Evolutionary conservation across 2,329 filamentous ascomycete species (phyloP), one percentile per base, ranked within the genome.

Genomic region (Talaromyces islandicus): DNA sequence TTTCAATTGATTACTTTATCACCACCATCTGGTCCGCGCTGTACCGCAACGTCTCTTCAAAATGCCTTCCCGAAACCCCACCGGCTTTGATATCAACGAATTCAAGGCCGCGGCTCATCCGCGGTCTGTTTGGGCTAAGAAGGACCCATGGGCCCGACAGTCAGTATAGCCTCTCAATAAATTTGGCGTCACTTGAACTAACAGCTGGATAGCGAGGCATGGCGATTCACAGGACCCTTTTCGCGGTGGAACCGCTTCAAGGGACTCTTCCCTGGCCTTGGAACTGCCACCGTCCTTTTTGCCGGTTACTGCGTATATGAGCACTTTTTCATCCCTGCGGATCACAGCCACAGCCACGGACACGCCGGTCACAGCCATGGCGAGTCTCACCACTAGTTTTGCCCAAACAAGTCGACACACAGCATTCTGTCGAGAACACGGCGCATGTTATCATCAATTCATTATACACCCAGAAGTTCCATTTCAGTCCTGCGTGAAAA

Each of bases 171-270:
- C n/a, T n/a, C 27, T 24, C 24, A 17, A 17, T 7, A 46, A 21
- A 21, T 19, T 21, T 21, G 43, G 43, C 19, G 43, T 24, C 14
- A 4, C 12, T 7, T 12, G 32, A 51, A 51, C 63, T 71, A 60
- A 70, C 68, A 54, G 46, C 7, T 27, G 17, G 41, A 65, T 74
- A 99, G 94, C 73, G 94, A 99, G 81, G 85, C 90, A 73, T 99
- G 94, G 94, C 85, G 94, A 77, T 97, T 96, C 82, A 87, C 84
- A 38, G 94, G 93, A 64, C 88, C 85, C 58, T 97, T 97, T 82
- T 88, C 88, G 66, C 86, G 93, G 69, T 89, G 82, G 80, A 96
- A 96, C 80, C 89, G 94, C 69, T 94, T 97, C 82, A 92, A 88
- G 80, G 81, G 84, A 70, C 82, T 86, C 65, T 91, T 99, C 74